Evolutionary conservation across 2,329 filamentous ascomycete species (phyloP).

Genomic region (Allantophomopsis cytisporea): DNA sequence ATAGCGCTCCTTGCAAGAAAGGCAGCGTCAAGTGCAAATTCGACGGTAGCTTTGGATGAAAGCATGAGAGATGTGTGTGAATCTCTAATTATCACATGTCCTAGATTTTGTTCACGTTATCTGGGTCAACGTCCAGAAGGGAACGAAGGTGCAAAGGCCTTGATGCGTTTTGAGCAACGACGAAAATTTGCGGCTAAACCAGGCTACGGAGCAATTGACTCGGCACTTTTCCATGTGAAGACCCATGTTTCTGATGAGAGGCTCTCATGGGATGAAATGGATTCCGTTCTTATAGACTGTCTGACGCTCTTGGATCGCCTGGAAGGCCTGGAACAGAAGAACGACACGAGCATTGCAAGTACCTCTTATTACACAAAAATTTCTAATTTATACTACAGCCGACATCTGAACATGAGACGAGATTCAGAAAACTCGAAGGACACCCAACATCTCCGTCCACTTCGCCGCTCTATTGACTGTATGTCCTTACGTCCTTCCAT

Average conservation of each 20-base stretch:
- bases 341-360: slow-evolving; percentile 11
- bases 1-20: slow-evolving; percentile 28
- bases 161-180: slow-evolving; percentile 47
- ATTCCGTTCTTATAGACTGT: slow-evolving; percentile 43
- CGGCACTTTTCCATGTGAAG: slow-evolving; percentile 42
- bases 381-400: slow-evolving; percentile 59
- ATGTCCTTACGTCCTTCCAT: slow-evolving; percentile 36
- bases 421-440: slow-evolving; percentile 26
- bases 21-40: slow-evolving; percentile 5
- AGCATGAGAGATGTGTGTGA: slow-evolving; percentile 29
- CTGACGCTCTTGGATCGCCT: slow-evolving; percentile 37
- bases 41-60: slow-evolving; percentile 3
- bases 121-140: slow-evolving; percentile 40
- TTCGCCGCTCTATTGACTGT: slow-evolving; percentile 50
- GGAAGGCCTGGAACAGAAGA: slow-evolving; percentile 14
- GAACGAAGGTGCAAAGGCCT: slow-evolving; percentile 38
- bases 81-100: slow-evolving; percentile 41
- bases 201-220: slow-evolving; percentile 44
- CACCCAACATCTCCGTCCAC: slow-evolving; percentile 33
- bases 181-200: slow-evolving; percentile 31
- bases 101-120: slow-evolving; percentile 47
- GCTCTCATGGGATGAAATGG: slow-evolving; percentile 38
- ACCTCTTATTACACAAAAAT: slow-evolving; percentile 48
- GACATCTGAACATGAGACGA: slow-evolving; percentile 37
- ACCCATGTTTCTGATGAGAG: slow-evolving; percentile 30